Evolutionary conservation across 2,329 filamentous ascomycete genomes (phyloP), one percentile per base, ranked within the genome.

Genomic region (Pleurostoma richardsiae): DNA sequence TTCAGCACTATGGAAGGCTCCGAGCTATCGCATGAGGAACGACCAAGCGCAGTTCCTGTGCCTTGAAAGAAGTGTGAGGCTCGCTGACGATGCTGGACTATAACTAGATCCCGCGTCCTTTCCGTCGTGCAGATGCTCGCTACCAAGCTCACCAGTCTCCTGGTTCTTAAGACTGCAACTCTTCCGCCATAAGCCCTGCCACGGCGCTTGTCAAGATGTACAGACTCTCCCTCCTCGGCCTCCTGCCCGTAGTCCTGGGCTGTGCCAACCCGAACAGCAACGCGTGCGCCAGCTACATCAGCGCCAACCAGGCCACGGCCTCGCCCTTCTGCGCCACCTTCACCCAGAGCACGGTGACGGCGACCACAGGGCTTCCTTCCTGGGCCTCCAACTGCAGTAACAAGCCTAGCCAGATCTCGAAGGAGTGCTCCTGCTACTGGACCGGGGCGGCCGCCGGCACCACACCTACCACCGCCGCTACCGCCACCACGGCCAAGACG

Each of bases 291-390:
- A 61, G 58, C n/a, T 64, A 58, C 45, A 63, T 65, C 51, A 58
- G 59, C 29, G 57, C 56, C 11, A 55, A 64, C 39, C 33, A 49
- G 4, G 61, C 60, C 29, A 60, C 58, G 2, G 62, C 61, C 4
- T 64, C 62, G 0, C 42, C 61, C 10, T 65, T 64, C 50, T 65
- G 62, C 42, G 59, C 58, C 10, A 64, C 62, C 5, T 65, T 63
- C 49, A 65, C 62, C 7, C 51, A 55, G 48, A 53, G 49, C 41
- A 51, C 30, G n/a, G 54, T 56, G 19, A 60, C 60, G 8, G 58
- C 59, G 4, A 59, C 57, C 1, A 47, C 57, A 3, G 57, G 40
- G 31, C 49, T 53, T 36, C 59, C 49, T n/a, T 45, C 47, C 3
- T 59, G 49, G 56, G 58, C 59, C 6, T 46, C 50, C 2, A 55